Evolutionary conservation across 345 rosid species (phyloP), one percentile per base, ranked within the genome.

Genomic region (Lepidium didymum): DNA sequence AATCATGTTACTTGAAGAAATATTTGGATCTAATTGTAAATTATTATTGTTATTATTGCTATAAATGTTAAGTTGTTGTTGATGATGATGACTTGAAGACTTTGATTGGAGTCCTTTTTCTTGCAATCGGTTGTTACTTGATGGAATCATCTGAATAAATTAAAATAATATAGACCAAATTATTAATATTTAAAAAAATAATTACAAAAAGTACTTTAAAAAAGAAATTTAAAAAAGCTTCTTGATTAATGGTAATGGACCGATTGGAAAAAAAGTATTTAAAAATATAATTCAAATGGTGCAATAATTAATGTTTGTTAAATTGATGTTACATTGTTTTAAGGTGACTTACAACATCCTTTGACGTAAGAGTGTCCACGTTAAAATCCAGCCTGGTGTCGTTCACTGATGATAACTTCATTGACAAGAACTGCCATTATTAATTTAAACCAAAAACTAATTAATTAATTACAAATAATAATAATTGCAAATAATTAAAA

Each of bases 351-450:
- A 93, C 98, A 64, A 37, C 64, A 74, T 88, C 90, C 77, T 93
- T 93, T 60, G 96, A 72, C 77, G 78, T 45, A 40, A 87, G 77
- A 67, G 82, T 8, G 25, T 88, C 87, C 81, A 81, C 61, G 75
- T 82, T 84, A 79, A 78, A 75, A 31, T 85, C 92, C 87, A 81
- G 81, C 75, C 90, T 80, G 86, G 88, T 79, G 66, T 72, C 75
- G 75, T 84, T 84, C 61, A 90, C 94, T 60, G 98, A 81, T 78
- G 98, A 83, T 80, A 93, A 74, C 87, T 90, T 93, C 98, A 93
- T 93, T 8, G 98, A 93, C 60, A 93, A 90, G 79, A 84, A 90
- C 98, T 93, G 89, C 74, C 40, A 76, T 27, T 31, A 58, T 65
- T 54, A 45, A 19, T 19, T 38, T 13, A 38, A 70, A 60, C 27